Evolutionary conservation across 352 stramenopile species (phyloP).

Genomic region (Detonula confervacea): DNA sequence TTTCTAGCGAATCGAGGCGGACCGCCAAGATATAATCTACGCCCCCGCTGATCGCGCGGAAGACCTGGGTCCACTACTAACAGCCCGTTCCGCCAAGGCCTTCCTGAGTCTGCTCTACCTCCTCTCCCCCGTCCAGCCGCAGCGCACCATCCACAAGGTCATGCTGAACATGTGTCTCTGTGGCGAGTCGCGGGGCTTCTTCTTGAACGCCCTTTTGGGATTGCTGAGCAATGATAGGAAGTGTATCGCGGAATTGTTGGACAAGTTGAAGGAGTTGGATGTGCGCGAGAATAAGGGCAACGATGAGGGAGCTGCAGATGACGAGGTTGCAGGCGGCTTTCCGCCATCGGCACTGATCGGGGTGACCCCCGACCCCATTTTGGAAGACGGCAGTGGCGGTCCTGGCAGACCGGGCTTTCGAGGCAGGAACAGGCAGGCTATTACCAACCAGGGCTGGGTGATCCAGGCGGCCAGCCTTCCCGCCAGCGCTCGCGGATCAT

Average conservation of each 20-base stretch:
- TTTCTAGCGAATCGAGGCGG: conserved; percentile 69
- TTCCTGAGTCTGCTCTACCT: conserved; percentile 86
- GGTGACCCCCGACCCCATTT: conserved; percentile 45
- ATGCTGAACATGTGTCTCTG: conserved; percentile 85
- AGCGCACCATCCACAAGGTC: conserved; percentile 85
- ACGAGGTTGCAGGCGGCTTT: no score
- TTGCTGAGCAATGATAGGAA: conserved; percentile 75
- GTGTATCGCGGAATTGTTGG: conserved; percentile 48
- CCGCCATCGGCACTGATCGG: conserved; percentile 78
- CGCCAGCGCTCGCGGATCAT: conserved; percentile 59
- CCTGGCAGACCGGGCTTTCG: conserved; percentile 34
- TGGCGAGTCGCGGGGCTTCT: conserved; percentile 47
- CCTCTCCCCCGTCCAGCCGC: conserved; percentile 79
- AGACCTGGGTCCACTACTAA: conserved; percentile 56
- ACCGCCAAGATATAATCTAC: conserved; percentile 60
- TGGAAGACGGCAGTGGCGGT: conserved; percentile 29
- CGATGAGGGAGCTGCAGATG: conserved; percentile 4
- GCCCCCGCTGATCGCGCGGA: conserved; percentile 46
- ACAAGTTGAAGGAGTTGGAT: conserved; percentile 45
- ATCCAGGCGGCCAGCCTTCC: conserved; percentile 81
- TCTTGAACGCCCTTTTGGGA: conserved; percentile 67
- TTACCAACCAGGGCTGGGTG: conserved; percentile 46
- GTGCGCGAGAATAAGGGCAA: no score
- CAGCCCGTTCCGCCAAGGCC: conserved; percentile 61
- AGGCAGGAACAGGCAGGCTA: conserved; percentile 57